phyloP scores from a whole-genome alignment of 106 monocot species.

The Ottelia alismoides region DNA sequence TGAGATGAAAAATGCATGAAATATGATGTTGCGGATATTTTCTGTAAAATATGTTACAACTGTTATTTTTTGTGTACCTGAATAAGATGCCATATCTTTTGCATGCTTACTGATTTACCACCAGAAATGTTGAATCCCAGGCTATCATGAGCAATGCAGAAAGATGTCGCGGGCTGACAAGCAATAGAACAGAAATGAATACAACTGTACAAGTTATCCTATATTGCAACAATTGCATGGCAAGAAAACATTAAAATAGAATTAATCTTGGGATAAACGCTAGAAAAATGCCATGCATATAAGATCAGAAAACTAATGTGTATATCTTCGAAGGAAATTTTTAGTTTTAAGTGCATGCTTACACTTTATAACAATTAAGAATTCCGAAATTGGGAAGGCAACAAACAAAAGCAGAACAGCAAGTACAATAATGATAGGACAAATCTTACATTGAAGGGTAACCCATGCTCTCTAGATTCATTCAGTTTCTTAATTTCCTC shows the following conservation, averaged over 20 bases:
- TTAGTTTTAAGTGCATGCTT: too few relatives aligned
- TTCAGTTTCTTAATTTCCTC: constrained; percentile 67
- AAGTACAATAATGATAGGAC: too few relatives aligned
- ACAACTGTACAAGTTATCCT: not conserved
- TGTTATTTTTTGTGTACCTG: too few relatives aligned
- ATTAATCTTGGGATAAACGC: too few relatives aligned
- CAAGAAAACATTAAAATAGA: too few relatives aligned
- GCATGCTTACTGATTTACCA: constrained; percentile 78
- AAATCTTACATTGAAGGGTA: constrained; percentile 71
- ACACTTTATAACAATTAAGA: not conserved
- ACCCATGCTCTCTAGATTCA: constrained; percentile 60
- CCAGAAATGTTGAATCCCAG: constrained; percentile 41
- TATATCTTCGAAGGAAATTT: too few relatives aligned
- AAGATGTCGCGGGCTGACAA: constrained; percentile 66
- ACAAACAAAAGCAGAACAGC: too few relatives aligned
- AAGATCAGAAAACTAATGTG: not conserved
- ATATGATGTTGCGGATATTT: too few relatives aligned
- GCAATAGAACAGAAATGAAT: not conserved
- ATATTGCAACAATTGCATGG: too few relatives aligned
- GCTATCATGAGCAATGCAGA: constrained; percentile 67
- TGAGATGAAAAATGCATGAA: too few relatives aligned
- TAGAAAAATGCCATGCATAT: too few relatives aligned
- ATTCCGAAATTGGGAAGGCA: not conserved
- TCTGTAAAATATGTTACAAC: too few relatives aligned
- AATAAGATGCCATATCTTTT: constrained; percentile 94